Percentiles rank a stretch among this genome's conserved stretches.
Evolutionary conservation across 225 moss, liverwort and hornwort genomes (phyloP).

Genomic region (Physcomitrellopsis africana): DNA sequence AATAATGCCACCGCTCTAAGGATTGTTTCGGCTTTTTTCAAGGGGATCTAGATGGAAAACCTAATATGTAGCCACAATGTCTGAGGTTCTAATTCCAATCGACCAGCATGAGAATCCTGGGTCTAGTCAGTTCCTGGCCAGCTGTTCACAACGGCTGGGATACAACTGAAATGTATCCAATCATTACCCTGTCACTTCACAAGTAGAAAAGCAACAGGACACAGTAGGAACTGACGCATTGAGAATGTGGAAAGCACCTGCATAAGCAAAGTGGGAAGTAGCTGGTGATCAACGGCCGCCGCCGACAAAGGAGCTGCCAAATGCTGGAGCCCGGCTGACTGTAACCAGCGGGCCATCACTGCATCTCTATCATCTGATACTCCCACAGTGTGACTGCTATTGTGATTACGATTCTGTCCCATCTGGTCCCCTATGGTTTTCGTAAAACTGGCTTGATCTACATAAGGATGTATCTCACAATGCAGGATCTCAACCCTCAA

Average conservation of each 20-base stretch:
- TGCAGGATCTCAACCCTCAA: constrained; percentile 16
- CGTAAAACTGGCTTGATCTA: constrained; percentile 39
- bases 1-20: constrained; percentile 7
- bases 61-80: constrained; percentile 30
- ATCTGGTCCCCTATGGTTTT: constrained; percentile 57
- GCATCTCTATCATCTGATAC: constrained; percentile 85
- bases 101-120: not conserved
- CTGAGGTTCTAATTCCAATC: constrained; percentile 26
- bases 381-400: constrained; percentile 56
- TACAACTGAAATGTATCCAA: constrained; percentile 28
- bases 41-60: constrained; percentile 29
- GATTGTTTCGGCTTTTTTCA: constrained; percentile 7
- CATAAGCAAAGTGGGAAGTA: constrained; percentile 96
- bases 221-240: constrained; percentile 39
- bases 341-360: constrained; percentile 99
- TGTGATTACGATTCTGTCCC: constrained; percentile 62
- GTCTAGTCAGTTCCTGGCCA: constrained; percentile 18
- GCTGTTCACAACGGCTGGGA: constrained; percentile 18
- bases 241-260: constrained; percentile 80
- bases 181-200: constrained; percentile 26
- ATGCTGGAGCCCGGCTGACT: constrained; percentile 97
- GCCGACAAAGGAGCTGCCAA: constrained; percentile 96
- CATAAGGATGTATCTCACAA: constrained; percentile 30
- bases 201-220: constrained; percentile 34
- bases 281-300: constrained; percentile 95